These are phyloP conservation scores for Pythium vanterpoolii DNA, from an alignment of 352 stramenopile genomes.

Conservation along the genomic window DNA sequence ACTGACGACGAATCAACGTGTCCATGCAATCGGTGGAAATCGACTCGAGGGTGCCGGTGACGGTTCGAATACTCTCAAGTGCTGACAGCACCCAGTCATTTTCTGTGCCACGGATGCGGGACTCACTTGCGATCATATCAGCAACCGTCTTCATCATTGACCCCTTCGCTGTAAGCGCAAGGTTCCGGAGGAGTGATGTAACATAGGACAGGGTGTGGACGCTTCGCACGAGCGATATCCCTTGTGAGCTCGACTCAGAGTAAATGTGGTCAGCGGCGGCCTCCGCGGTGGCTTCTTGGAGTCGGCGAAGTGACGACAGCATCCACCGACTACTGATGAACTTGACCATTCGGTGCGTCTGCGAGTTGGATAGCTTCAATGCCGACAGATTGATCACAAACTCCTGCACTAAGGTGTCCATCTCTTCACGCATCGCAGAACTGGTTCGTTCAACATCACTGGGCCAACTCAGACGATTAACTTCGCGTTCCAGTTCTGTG, in stretches of 20 bases:
- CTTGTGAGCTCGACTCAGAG: neutral
- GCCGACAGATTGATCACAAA: conserved; percentile 9
- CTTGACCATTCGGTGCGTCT: conserved; percentile 23
- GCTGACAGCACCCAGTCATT: neutral
- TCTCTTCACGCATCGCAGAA: neutral
- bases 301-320: conserved; percentile 1
- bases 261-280: neutral
- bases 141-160: conserved; percentile 45
- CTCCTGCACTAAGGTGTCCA: conserved; percentile 5
- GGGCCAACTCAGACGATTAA: neutral
- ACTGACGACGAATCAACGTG: neutral
- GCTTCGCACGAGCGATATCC: neutral
- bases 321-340: conserved; percentile 16
- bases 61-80: neutral
- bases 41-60: neutral
- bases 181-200: conserved; percentile 27
- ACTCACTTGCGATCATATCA: neutral
- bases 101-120: neutral
- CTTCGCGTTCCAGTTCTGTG: neutral
- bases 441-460: neutral
- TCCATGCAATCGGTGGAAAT: neutral
- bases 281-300: neutral
- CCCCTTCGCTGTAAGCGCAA: conserved; percentile 48
- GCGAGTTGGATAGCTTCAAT: conserved; percentile 28
- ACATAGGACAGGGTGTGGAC: neutral